These are phyloP conservation scores for Tuber aestivum DNA, from an alignment of 495 filamentous ascomycete species.

Conservation along the genomic window DNA sequence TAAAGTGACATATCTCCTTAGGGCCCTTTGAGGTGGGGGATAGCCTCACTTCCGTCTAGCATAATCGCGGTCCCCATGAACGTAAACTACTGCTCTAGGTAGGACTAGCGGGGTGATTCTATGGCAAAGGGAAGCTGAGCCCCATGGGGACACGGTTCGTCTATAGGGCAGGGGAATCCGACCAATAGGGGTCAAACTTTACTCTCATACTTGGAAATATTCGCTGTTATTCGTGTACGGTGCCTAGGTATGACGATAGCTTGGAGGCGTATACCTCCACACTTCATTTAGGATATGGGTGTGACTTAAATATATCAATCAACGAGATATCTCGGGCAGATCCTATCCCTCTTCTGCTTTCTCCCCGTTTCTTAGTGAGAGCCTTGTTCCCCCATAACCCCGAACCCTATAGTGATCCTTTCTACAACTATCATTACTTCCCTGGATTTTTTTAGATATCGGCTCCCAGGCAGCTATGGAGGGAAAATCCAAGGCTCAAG, in stretches of 20 bases:
- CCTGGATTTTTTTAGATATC: neutral
- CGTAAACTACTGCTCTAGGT: neutral
- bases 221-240: neutral
- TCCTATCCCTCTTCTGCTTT: neutral
- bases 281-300: neutral
- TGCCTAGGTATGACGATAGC: neutral
- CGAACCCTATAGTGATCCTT: neutral
- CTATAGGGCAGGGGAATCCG: neutral
- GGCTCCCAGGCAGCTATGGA: neutral
- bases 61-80: neutral
- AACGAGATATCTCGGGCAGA: neutral
- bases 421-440: neutral
- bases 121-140: neutral
- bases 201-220: neutral
- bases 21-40: neutral
- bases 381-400: neutral
- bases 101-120: neutral
- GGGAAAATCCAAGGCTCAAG: neutral
- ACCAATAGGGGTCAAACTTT: neutral
- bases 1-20: neutral
- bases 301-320: neutral
- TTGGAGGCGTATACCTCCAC: neutral
- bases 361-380: neutral
- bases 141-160: neutral
- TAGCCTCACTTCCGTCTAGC: neutral